phyloP scores from a whole-genome alignment of 805 yeast genomes.

The Candida namnaoensis region DNA sequence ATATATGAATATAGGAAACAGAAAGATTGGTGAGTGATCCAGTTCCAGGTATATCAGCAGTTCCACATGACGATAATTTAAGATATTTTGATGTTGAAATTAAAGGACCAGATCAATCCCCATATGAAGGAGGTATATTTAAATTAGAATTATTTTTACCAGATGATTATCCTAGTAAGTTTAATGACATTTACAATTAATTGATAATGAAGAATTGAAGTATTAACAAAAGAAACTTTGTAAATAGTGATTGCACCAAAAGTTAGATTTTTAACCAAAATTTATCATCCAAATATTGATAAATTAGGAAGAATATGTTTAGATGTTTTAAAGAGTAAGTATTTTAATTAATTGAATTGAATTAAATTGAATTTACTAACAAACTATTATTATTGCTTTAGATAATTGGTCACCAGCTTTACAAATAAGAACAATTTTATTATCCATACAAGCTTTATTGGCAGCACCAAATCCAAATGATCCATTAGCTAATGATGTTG shows the following conservation, averaged over 20 bases:
- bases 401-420: constrained; percentile 97
- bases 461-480: constrained; percentile 98
- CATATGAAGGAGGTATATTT: constrained; percentile 82
- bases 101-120: constrained; percentile 86
- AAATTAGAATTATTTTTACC: constrained; percentile 83
- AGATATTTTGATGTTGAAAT: constrained; percentile 89
- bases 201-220: too few relatives aligned
- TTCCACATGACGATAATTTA: constrained; percentile 89
- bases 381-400: not conserved
- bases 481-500: constrained; percentile 96
- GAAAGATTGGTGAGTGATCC: constrained; percentile 90
- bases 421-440: constrained; percentile 85
- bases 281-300: constrained; percentile 95
- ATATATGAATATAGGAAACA: constrained; percentile 50
- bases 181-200: not conserved
- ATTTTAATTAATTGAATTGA: too few relatives aligned
- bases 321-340: constrained; percentile 71
- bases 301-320: constrained; percentile 91
- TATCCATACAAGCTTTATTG: constrained; percentile 86
- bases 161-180: constrained; percentile 82
- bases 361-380: not conserved
- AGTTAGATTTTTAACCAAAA: constrained; percentile 86
- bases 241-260: constrained; percentile 81
- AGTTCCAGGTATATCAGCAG: constrained; percentile 91
- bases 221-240: not conserved